Conservation (phyloP, 164 flowering plant species). For the grape (Vitis vinifera) region ASM3070453v1 NC_081811.1:6132501-6133000, state of each 20-base stretch:
- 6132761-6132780: conserved; percentile 89
- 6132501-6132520: no score
- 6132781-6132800: conserved; percentile 76
- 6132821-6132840: conserved; percentile 67
- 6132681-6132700: conserved; percentile 55
- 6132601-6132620: neutral
- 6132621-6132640: neutral
- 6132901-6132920: conserved; percentile 8
- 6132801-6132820: conserved; percentile 69
- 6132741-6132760: conserved; percentile 92
- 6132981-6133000: conserved; percentile 82
- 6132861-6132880: conserved; percentile 6
- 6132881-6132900: conserved; percentile 2
- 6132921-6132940: conserved; percentile 9
- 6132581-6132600: neutral
- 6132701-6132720: conserved; percentile 72
- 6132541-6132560: no score
- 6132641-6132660: neutral
- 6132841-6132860: neutral
- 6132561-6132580: no score
- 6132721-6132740: conserved; percentile 66
- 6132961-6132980: conserved; percentile 81
- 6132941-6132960: conserved; percentile 71
- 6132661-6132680: conserved; percentile 9
- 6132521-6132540: no score